Evolutionary conservation across 768 basidiomycete species (phyloP).

Genomic region (Amanita polypyramis): DNA sequence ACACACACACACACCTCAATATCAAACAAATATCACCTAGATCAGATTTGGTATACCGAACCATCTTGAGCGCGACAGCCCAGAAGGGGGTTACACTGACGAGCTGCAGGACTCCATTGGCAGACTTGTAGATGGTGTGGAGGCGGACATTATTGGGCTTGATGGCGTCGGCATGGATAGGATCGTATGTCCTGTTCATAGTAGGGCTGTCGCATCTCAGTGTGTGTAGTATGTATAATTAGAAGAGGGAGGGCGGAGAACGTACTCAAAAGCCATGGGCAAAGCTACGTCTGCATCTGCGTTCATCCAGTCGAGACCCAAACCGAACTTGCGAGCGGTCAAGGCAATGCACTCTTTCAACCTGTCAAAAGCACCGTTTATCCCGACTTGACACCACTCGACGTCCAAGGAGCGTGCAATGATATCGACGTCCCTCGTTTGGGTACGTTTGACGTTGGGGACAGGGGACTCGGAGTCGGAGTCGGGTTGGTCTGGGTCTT

Average conservation of each 20-base stretch:
- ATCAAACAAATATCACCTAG: constrained; percentile 58
- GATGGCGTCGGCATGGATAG: constrained; percentile 45
- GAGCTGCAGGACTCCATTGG: constrained; percentile 37
- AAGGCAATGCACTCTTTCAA: constrained; percentile 44
- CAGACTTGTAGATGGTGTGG: constrained; percentile 48
- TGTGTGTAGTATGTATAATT: neutral
- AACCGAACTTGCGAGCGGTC: constrained; percentile 38
- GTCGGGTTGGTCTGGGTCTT: constrained; percentile 8
- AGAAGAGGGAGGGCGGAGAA: constrained; percentile 11
- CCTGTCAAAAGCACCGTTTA: constrained; percentile 42
- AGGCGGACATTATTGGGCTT: constrained; percentile 37
- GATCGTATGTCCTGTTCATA: constrained; percentile 32
- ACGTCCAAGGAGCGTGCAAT: constrained; percentile 48
- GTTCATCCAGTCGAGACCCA: constrained; percentile 72
- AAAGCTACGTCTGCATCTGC: constrained; percentile 62
- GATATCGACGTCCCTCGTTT: constrained; percentile 61
- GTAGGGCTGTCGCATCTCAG: neutral
- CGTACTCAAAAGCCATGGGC: constrained; percentile 55
- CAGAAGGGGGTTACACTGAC: constrained; percentile 62
- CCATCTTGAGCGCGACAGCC: constrained; percentile 65
- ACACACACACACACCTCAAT: constrained; percentile 32
- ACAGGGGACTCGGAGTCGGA: constrained; percentile 17
- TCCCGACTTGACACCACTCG: constrained; percentile 38
- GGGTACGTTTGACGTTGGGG: constrained; percentile 27
- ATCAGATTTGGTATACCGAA: constrained; percentile 54